phyloP scores from a whole-genome alignment of 495 filamentous ascomycete genomes.

The Podospora bellae-mahoneyi region DNA sequence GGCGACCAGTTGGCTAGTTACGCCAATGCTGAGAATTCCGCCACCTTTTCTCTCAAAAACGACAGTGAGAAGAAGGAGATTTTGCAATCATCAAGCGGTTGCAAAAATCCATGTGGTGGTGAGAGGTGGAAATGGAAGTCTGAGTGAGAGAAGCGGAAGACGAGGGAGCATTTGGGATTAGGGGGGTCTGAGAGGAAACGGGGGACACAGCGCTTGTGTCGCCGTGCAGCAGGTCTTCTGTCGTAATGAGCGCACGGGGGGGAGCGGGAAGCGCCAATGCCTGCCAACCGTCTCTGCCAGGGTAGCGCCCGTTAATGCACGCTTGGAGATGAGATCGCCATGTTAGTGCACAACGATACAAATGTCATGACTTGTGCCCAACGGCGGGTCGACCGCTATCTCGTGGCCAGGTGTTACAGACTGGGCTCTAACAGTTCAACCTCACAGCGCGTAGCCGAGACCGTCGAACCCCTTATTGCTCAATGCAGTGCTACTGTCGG shows the following conservation, averaged over 20 bases:
- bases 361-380: not conserved
- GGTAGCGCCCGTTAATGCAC: conserved; percentile 24
- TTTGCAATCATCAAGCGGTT: conserved; percentile 5
- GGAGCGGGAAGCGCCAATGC: conserved; percentile 4
- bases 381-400: conserved; percentile 10
- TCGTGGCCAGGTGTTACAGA: not conserved
- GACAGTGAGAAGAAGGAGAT: conserved; percentile 8
- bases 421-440: not conserved
- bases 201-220: not conserved
- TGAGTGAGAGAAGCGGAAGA: conserved; percentile 6
- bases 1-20: conserved; percentile 9
- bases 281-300: conserved; percentile 1
- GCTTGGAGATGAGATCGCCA: conserved; percentile 22
- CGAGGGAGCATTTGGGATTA: conserved; percentile 10
- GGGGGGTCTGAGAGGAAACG: conserved; percentile 1
- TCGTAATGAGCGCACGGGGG: conserved; percentile 20
- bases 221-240: conserved; percentile 1
- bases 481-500: not conserved
- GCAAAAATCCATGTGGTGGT: conserved; percentile 16
- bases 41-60: conserved; percentile 12
- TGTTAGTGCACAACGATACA: conserved; percentile 4
- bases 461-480: conserved; percentile 1
- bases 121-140: conserved; percentile 4
- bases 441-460: conserved; percentile 3
- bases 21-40: conserved; percentile 7